Base-by-base conservation (phyloP, 495 filamentous ascomycete genomes). In the Neurospora terricola region DNA sequence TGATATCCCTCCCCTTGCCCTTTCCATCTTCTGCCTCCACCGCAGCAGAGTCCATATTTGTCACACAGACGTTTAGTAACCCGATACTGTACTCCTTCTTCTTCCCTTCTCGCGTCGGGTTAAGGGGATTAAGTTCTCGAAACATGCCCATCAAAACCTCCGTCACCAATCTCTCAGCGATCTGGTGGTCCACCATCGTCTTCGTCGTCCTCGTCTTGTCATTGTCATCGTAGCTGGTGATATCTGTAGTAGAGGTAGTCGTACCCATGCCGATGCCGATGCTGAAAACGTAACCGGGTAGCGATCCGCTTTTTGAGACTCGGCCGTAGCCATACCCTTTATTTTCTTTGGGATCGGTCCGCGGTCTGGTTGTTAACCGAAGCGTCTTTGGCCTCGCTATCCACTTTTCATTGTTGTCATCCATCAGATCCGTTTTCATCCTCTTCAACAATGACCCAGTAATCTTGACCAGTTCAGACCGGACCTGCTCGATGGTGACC, bases 61-160 rank as follows among this genome's bases (percentile, higher is more conserved):
- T 92, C 2, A 93, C 93, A 27, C 92, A 94, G 16, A 98, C 81
- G 77, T 98, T 98, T 70, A 98, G 82, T 48, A 97, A 78, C 71
- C 91, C 91, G 16, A 97, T 82, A 76, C 93, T 91, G 91, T 92
- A 37, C 34, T 8, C 36, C 36, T 37, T 37, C 34, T 7, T 36
- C 6, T 37, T 37, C 36, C 6, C 36, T 37, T 34, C 34, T 34
- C 34, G 30, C 2, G 30, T 34, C 34, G 34, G 4, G 4, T 34
- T 34, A 34, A 34, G 34, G 4, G 34, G 36, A 37, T 37, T 37
- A 37, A 37, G 36, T 37, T 37, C 36, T 0, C 36, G 36, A 37
- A 37, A 37, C 36, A 37, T 37, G 0, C 5, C 5, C 6, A 37
- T 8, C 36, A 37, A 37, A 7, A 8, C 6, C 36, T 37, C 36